A percentile compares a stretch with the other conserved stretches of the same genome.
Evolutionary conservation across 1,139 yeast species (phyloP).

Genomic region (Debaryomycetaceae sp.): DNA sequence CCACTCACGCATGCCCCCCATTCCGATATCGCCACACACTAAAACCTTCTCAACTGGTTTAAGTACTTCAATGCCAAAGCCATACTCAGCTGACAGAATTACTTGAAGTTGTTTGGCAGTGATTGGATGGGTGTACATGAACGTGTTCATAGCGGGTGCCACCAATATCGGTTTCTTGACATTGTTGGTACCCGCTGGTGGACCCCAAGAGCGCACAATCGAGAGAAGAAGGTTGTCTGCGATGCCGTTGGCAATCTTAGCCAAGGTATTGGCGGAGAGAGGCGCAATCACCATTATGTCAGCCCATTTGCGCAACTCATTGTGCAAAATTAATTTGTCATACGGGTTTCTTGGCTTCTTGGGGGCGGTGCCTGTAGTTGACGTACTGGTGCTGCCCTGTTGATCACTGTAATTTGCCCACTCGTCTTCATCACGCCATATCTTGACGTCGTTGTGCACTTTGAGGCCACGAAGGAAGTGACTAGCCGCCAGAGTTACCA

Average conservation of each 20-base stretch:
- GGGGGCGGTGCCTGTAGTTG: constrained; percentile 19
- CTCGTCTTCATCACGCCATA: constrained; percentile 94
- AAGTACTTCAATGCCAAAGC: constrained; percentile 65
- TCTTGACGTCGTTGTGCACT: constrained; percentile 75
- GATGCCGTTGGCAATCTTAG: constrained; percentile 86
- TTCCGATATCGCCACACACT: constrained; percentile 94
- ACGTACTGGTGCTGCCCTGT: constrained; percentile 12
- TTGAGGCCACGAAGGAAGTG: constrained; percentile 78
- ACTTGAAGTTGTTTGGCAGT: constrained; percentile 76
- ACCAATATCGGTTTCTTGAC: constrained; percentile 69
- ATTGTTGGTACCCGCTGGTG: constrained; percentile 25
- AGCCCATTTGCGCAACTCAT: constrained; percentile 92
- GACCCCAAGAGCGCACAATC: constrained; percentile 89
- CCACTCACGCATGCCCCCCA: constrained; percentile 99
- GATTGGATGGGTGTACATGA: constrained; percentile 92
- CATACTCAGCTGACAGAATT: constrained; percentile 40
- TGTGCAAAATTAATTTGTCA: constrained; percentile 63
- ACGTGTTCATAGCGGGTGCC: constrained; percentile 98
- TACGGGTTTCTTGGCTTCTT: constrained; percentile 35
- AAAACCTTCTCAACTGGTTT: constrained; percentile 91
- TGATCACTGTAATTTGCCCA: constrained; percentile 61
- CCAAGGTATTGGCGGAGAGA: constrained; percentile 86
- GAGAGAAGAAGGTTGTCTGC: constrained; percentile 86
- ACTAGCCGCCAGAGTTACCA: constrained; percentile 78
- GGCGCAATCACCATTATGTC: constrained; percentile 90